phyloP scores from a whole-genome alignment of 345 rosid species.

The Firmiana major region DNA sequence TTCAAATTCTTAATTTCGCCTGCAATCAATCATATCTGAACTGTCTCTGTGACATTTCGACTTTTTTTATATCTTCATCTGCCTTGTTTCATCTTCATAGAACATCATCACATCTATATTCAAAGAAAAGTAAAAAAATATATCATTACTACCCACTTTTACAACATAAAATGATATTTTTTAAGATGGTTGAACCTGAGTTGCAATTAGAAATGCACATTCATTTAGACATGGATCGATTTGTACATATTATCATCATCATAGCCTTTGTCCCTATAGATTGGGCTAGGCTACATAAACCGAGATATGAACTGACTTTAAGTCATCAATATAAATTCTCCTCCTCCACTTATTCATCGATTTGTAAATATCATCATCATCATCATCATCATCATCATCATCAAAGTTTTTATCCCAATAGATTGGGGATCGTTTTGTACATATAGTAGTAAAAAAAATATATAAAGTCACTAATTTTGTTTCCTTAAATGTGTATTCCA shows the following conservation, averaged over 20 bases:
- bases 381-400: no score
- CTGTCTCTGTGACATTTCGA: neutral
- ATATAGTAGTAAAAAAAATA: neutral
- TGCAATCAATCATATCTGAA: neutral
- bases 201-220: neutral
- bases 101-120: neutral
- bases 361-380: no score
- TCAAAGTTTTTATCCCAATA: no score
- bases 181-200: neutral
- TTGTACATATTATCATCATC: neutral
- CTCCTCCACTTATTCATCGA: no score
- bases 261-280: no score
- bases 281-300: no score
- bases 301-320: no score
- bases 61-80: neutral
- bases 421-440: neutral
- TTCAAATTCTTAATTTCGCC: neutral
- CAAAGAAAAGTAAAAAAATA: neutral
- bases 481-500: conserved; percentile 12
- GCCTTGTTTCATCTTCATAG: neutral
- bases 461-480: neutral
- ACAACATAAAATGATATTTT: neutral
- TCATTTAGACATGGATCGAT: neutral
- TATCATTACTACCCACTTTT: neutral
- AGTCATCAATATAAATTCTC: no score